These are phyloP conservation scores for Thelonectria rubi DNA, from an alignment of 2,329 filamentous ascomycete species.

Conservation along the genomic window DNA sequence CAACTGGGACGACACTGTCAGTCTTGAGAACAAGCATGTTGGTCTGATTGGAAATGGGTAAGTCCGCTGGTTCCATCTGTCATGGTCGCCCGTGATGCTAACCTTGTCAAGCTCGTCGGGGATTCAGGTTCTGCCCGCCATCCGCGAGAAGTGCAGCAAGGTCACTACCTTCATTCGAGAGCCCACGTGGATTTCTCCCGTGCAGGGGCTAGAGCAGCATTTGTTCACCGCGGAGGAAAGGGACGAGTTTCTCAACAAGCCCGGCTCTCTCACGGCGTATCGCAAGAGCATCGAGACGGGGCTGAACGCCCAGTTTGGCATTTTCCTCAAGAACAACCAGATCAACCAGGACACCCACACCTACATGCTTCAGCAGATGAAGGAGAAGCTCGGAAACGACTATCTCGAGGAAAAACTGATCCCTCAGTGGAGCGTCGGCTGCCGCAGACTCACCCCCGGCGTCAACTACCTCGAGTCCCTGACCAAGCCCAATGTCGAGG, in stretches of 20 bases:
- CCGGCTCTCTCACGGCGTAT: slow-evolving; percentile 50
- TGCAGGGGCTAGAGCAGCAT: slow-evolving; percentile 53
- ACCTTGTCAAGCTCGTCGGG: slow-evolving; percentile 46
- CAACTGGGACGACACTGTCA: slow-evolving; percentile 56
- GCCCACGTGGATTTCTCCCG: slow-evolving; percentile 59
- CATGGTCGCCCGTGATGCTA: not conserved
- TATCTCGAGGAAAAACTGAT: slow-evolving; percentile 61
- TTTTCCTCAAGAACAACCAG: slow-evolving; percentile 54
- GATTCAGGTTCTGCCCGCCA: slow-evolving; percentile 58
- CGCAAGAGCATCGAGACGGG: slow-evolving; percentile 56
- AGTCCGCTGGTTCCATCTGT: not conserved
- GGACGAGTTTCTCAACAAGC: slow-evolving; percentile 52
- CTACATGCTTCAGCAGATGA: slow-evolving; percentile 53
- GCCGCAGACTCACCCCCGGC: slow-evolving; percentile 60
- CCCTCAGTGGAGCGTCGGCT: slow-evolving; percentile 59
- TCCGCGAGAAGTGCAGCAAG: slow-evolving; percentile 51
- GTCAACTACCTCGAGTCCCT: slow-evolving; percentile 59
- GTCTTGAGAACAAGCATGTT: slow-evolving; percentile 50
- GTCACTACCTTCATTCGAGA: slow-evolving; percentile 61
- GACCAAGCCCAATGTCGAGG: slow-evolving; percentile 56
- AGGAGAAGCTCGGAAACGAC: slow-evolving; percentile 52
- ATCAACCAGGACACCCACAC: slow-evolving; percentile 51
- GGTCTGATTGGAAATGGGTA: slow-evolving; percentile 55
- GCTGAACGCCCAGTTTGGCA: slow-evolving; percentile 56
- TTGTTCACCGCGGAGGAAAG: slow-evolving; percentile 52